These are phyloP conservation scores for Aspergillus sergii DNA, from an alignment of 2,329 filamentous ascomycete species.

Conservation along the genomic window DNA sequence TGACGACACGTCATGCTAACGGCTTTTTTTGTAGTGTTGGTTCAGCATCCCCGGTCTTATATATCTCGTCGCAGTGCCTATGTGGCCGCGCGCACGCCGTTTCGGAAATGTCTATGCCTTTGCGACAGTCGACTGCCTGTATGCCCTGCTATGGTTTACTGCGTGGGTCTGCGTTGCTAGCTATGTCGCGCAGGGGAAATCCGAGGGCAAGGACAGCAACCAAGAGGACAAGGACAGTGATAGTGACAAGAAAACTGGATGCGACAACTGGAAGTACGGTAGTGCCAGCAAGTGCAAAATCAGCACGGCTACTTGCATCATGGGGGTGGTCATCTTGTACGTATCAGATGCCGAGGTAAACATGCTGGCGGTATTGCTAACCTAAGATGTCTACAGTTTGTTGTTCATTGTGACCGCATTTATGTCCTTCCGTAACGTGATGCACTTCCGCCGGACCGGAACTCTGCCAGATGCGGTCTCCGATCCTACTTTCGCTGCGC, in stretches of 20 bases:
- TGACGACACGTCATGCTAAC: neutral
- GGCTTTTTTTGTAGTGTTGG: constrained; percentile 54
- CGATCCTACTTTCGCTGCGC: constrained; percentile 52
- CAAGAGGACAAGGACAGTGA: constrained; percentile 39
- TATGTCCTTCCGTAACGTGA: constrained; percentile 58
- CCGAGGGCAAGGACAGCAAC: constrained; percentile 44
- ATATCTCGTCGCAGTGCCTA: constrained; percentile 63
- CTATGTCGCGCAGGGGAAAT: constrained; percentile 59
- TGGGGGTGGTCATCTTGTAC: constrained; percentile 61
- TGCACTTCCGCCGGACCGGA: constrained; percentile 60
- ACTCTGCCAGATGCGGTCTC: constrained; percentile 51
- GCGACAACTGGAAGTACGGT: constrained; percentile 59
- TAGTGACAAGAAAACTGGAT: constrained; percentile 45
- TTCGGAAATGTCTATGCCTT: constrained; percentile 65
- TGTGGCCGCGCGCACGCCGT: constrained; percentile 60
- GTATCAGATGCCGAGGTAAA: constrained; percentile 21
- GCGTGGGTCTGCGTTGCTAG: constrained; percentile 60
- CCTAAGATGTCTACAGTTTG: constrained; percentile 41
- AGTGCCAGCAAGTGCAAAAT: constrained; percentile 58
- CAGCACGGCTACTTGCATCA: constrained; percentile 57
- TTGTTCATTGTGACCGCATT: constrained; percentile 57
- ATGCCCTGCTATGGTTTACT: constrained; percentile 60
- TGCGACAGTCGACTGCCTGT: constrained; percentile 57
- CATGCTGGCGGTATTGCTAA: neutral
- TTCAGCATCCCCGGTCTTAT: constrained; percentile 60